Percentiles rank a stretch among this genome's conserved stretches.
Conservation (phyloP, 495 filamentous ascomycete species). For the Aspergillus ellipticus region DNA sequence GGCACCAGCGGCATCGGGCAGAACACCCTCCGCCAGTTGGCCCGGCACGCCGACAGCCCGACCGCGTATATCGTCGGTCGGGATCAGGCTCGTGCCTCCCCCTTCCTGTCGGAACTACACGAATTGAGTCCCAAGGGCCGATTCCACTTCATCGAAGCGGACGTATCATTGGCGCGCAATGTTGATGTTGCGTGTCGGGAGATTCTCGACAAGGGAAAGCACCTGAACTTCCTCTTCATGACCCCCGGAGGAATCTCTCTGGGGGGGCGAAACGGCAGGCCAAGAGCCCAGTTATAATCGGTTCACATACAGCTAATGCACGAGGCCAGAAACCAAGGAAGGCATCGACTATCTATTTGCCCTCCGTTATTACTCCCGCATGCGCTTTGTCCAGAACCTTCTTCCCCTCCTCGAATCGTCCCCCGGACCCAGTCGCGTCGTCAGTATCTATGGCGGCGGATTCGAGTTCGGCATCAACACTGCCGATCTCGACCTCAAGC, state of each 20-base stretch:
- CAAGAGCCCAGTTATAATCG: background rate
- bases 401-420: constrained; percentile 29
- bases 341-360: constrained; percentile 27
- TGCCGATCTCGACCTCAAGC: constrained; percentile 39
- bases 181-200: constrained; percentile 55
- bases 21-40: constrained; percentile 29
- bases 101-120: constrained; percentile 43
- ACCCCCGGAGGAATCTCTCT: constrained; percentile 18
- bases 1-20: constrained; percentile 40
- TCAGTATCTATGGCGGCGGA: constrained; percentile 46
- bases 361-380: constrained; percentile 36
- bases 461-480: constrained; percentile 48
- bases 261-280: constrained; percentile 4
- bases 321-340: constrained; percentile 22
- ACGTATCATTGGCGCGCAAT: constrained; percentile 49
- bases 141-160: constrained; percentile 48
- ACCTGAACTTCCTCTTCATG: constrained; percentile 55
- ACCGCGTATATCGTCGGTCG: constrained; percentile 35
- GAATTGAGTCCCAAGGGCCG: constrained; percentile 47
- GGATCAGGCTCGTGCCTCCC: constrained; percentile 29
- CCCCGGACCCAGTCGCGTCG: constrained; percentile 41
- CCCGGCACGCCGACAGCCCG: constrained; percentile 24
- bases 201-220: constrained; percentile 45
- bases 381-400: constrained; percentile 35
- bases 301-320: background rate